phyloP scores from a whole-genome alignment of 495 filamentous ascomycete species.

The Tirmania nivea region DNA sequence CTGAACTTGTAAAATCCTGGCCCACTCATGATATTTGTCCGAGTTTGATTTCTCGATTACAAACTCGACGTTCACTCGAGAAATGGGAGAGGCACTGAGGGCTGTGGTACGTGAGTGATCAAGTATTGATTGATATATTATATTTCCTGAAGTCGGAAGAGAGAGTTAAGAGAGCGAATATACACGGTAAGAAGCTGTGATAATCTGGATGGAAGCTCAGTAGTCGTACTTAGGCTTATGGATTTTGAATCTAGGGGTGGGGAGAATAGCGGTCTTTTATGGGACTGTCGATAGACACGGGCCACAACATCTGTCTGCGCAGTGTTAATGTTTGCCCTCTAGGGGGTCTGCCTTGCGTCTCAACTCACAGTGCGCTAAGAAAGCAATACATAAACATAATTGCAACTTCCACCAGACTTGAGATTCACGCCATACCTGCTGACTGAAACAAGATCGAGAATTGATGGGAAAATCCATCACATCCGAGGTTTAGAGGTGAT shows the following conservation, averaged over 20 bases:
- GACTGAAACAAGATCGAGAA: not conserved
- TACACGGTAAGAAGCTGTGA: not conserved
- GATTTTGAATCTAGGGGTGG: too few species aligned
- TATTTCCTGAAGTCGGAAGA: not conserved
- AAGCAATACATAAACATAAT: not conserved
- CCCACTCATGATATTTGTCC: slow-evolving; percentile 24
- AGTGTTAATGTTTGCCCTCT: not conserved
- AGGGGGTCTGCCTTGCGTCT: not conserved
- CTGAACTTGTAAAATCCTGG: slow-evolving; percentile 39
- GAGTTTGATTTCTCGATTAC: not conserved
- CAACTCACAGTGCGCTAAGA: not conserved
- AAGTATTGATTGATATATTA: not conserved
- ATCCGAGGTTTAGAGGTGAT: not conserved
- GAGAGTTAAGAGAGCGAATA: not conserved
- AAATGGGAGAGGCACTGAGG: not conserved
- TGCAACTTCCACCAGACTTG: not conserved
- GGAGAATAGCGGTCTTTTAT: too few species aligned
- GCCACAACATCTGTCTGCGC: not conserved
- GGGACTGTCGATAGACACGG: too few species aligned
- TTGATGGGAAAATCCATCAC: not conserved
- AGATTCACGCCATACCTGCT: not conserved
- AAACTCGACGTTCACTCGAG: not conserved
- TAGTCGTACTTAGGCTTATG: too few species aligned
- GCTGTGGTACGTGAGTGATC: not conserved
- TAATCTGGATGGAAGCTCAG: too few species aligned